phyloP scores from a whole-genome alignment of 306 rosid genomes.

The Vigna reflexopilosa region DNA sequence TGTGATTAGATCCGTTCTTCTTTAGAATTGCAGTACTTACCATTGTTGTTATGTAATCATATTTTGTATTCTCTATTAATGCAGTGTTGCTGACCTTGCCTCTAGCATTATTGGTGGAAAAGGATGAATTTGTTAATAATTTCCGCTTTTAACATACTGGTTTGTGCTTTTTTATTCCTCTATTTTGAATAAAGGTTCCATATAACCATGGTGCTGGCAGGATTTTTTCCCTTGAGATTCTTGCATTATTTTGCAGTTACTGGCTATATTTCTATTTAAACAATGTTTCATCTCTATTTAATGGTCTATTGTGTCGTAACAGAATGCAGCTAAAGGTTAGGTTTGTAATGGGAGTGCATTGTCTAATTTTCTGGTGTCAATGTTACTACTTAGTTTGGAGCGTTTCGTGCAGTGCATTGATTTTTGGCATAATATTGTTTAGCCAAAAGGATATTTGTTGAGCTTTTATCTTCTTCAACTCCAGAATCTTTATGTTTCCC shows the following conservation, averaged over 20 bases:
- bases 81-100: slow-evolving; percentile 45
- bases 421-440: neutral
- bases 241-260: neutral
- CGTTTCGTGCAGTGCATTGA: neutral
- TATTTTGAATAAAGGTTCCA: slow-evolving; percentile 47
- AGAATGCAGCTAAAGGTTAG: too few species aligned
- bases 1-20: neutral
- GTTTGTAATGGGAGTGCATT: neutral
- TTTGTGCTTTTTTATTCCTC: slow-evolving; percentile 16
- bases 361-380: neutral
- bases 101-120: slow-evolving; percentile 13
- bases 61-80: slow-evolving; percentile 12
- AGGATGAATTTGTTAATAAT: slow-evolving; percentile 16
- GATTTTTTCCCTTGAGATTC: neutral
- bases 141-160: slow-evolving; percentile 12
- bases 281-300: slow-evolving; percentile 7
- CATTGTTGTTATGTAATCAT: slow-evolving; percentile 13
- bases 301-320: neutral
- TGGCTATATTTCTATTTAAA: slow-evolving; percentile 9
- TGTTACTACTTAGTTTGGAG: neutral
- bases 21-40: neutral
- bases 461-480: neutral
- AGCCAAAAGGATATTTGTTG: neutral
- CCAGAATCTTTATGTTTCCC: neutral
- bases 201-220: slow-evolving; percentile 1